These are phyloP conservation scores for Starmera quercuum DNA, from an alignment of 805 yeast genomes.

Conservation along the genomic window DNA sequence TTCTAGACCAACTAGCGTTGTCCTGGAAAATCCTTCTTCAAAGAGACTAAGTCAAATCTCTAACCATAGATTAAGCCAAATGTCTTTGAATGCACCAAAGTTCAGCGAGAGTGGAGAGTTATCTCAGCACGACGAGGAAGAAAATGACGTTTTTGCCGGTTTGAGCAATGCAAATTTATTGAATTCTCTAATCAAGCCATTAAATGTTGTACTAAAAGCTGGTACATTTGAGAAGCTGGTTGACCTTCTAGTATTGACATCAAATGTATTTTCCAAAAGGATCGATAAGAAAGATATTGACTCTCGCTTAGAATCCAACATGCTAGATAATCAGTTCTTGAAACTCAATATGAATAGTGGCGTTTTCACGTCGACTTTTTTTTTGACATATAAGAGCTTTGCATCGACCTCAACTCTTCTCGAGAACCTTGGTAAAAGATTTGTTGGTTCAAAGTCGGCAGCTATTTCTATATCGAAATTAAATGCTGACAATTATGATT, in stretches of 20 bases:
- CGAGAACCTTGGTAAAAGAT: constrained; percentile 46
- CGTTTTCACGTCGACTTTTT: constrained; percentile 56
- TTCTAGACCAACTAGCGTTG: constrained; percentile 39
- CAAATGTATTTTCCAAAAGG: constrained; percentile 43
- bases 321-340: constrained; percentile 31
- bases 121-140: constrained; percentile 21
- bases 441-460: constrained; percentile 55
- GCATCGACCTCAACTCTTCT: constrained; percentile 48
- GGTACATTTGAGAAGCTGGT: constrained; percentile 71
- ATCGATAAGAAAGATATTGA: constrained; percentile 37
- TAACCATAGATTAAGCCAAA: constrained; percentile 14
- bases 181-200: constrained; percentile 20
- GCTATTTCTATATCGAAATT: constrained; percentile 41
- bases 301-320: constrained; percentile 24
- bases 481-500: constrained; percentile 12
- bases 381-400: constrained; percentile 62
- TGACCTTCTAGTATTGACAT: constrained; percentile 72
- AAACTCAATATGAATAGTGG: constrained; percentile 56
- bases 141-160: constrained; percentile 24
- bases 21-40: constrained; percentile 36
- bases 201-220: constrained; percentile 47
- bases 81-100: constrained; percentile 2
- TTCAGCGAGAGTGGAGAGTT: constrained; percentile 20
- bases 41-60: constrained; percentile 33
- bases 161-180: constrained; percentile 19